Base-by-base conservation (phyloP, 139 green algal species). In the Chloropicon primus region DNA sequence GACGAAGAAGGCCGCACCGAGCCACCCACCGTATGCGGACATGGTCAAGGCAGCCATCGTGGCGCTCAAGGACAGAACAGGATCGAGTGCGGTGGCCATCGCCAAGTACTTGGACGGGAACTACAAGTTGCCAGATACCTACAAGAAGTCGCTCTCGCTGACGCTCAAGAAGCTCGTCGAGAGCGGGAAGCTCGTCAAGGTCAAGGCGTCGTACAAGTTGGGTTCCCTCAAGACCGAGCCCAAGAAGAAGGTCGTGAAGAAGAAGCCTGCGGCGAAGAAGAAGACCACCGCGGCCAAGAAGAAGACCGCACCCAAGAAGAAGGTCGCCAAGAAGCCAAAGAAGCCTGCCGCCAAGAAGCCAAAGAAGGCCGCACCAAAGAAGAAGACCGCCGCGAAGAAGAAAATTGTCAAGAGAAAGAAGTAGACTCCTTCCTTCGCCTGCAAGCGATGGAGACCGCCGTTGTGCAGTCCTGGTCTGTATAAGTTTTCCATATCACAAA, bases 131-230 rank as follows among this genome's bases (percentile, higher is more conserved):
- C 76, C 81, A 2, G 75, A 74, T 29, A 84, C 80, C 76, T 94
- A 82, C 74, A 81, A 89, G 74, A 92, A 92, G 85, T 82, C 76
- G 21, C 76, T 89, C 0, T 79, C 28, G 26, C 73, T 29, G 41
- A 71, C 80, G 75, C 25, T 93, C 25, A 90, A 88, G 78, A 82
- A 84, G 0, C 78, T 91, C 26, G 81, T 79, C 0, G 78, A 82
- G 21, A 73, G 72, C 26, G 88, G 86, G 54, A 91, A 91, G 78
- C 84, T 94, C n/a, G 80, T 90, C 22, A 87, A 90, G 81, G 84
- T 91, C 26, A 94, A 94, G 86, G 79, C 28, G 54, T 84, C 75
- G 77, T 94, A 85, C 86, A 92, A 93, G 85, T 85, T 94, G 24
- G 77, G 82, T 25, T 87, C 89, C 26, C 74, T 89, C 2, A 90